Conservation (phyloP, 1,139 yeast genomes). For the Spathaspora jeffriesii region DNA sequence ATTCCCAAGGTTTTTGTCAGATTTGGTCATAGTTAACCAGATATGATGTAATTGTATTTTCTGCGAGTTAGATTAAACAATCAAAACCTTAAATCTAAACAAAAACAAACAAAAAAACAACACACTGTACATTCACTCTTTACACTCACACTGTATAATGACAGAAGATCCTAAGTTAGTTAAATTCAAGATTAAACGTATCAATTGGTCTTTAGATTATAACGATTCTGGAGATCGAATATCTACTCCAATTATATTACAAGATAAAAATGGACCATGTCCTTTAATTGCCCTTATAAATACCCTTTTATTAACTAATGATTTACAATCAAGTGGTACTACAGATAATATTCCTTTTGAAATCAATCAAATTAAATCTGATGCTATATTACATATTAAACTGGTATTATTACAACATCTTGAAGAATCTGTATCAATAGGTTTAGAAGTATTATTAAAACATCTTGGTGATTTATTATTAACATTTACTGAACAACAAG, state of each 20-base stretch:
- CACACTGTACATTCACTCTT: background rate
- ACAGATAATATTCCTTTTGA: background rate
- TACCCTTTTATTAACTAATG: conserved; percentile 26
- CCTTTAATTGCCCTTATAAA: conserved; percentile 84
- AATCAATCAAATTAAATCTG: background rate
- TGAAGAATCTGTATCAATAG: conserved; percentile 20
- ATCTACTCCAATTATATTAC: conserved; percentile 65
- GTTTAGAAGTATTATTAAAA: conserved; percentile 35
- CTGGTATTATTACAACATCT: conserved; percentile 9
- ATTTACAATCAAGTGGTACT: background rate
- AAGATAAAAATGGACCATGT: conserved; percentile 86
- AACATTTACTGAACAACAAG: conserved; percentile 18
- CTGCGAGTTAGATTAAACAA: no score
- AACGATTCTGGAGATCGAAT: conserved; percentile 18
- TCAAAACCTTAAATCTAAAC: no score
- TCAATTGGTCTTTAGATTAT: conserved; percentile 24
- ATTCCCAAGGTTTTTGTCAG: no score
- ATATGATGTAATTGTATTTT: no score
- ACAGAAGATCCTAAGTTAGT: conserved; percentile 6
- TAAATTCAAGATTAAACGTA: conserved; percentile 22
- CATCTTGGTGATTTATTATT: conserved; percentile 47
- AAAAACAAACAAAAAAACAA: no score
- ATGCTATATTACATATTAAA: background rate
- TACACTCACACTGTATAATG: background rate
- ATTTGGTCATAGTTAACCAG: no score